These are phyloP conservation scores for Trichophyton simii DNA, from an alignment of 2,329 filamentous ascomycete species.

Conservation along the genomic window DNA sequence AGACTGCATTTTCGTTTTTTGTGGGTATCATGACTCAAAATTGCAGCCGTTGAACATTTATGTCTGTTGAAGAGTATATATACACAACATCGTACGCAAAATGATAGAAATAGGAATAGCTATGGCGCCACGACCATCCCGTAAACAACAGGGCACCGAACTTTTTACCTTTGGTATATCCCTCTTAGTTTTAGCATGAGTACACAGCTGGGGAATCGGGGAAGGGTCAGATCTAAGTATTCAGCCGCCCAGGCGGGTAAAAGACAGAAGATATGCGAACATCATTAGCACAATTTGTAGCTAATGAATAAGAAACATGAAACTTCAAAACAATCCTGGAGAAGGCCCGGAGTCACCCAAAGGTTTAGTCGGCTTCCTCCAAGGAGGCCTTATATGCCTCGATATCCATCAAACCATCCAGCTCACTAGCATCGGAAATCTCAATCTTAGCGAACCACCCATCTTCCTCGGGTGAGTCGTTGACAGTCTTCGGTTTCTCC, in stretches of 20 bases:
- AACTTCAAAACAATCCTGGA: too few species aligned
- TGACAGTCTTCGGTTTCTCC: slow-evolving; percentile 76
- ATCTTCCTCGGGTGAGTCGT: slow-evolving; percentile 76
- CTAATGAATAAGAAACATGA: background rate
- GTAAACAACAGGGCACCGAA: background rate
- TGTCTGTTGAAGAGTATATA: slow-evolving; percentile 5
- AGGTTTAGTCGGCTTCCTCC: slow-evolving; percentile 38
- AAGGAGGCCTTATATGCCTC: slow-evolving; percentile 63
- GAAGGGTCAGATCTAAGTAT: background rate
- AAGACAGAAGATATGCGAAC: background rate
- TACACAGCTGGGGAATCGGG: background rate
- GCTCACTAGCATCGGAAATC: slow-evolving; percentile 56
- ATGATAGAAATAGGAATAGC: background rate
- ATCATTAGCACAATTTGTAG: background rate
- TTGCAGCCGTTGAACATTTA: background rate
- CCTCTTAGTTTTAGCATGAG: background rate
- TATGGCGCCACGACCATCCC: background rate
- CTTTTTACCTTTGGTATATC: background rate
- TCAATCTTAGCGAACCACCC: slow-evolving; percentile 90
- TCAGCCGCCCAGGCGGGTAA: background rate
- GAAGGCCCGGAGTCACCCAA: slow-evolving; percentile 10
- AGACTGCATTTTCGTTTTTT: background rate
- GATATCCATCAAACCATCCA: slow-evolving; percentile 64
- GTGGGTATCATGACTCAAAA: background rate
- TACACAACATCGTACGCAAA: background rate